phyloP scores from a whole-genome alignment of 2,329 filamentous ascomycete genomes.

The Diaporthe capsici region DNA sequence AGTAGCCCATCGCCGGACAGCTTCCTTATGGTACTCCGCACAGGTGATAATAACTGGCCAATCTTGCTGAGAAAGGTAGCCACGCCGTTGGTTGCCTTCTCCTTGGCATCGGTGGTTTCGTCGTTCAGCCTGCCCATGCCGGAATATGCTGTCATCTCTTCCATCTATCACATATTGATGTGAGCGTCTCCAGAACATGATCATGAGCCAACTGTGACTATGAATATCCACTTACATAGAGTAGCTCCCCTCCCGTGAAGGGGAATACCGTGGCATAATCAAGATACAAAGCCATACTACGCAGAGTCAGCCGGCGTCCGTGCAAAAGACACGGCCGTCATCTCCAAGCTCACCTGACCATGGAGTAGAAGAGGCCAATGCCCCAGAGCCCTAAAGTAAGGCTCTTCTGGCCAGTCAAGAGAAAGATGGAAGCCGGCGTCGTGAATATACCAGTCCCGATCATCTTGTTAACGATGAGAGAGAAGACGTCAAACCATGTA shows the following conservation, averaged over 20 bases:
- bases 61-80: background rate
- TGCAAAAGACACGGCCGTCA: background rate
- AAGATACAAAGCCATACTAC: background rate
- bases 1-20: background rate
- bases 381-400: background rate
- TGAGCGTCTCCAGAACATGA: background rate
- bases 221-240: background rate
- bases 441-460: background rate
- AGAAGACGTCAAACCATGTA: constrained; percentile 1
- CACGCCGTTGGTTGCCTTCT: background rate
- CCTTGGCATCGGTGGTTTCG: background rate
- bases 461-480: background rate
- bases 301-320: background rate
- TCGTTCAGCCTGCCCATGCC: background rate
- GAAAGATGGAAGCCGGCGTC: background rate
- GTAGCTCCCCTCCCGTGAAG: background rate
- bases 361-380: background rate
- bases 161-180: background rate
- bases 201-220: background rate
- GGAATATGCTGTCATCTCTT: constrained; percentile 2
- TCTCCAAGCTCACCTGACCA: background rate
- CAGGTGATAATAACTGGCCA: background rate
- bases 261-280: background rate
- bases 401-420: constrained; percentile 3
- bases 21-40: background rate